These are phyloP conservation scores for Venturia asperata DNA, from an alignment of 2,329 filamentous ascomycete genomes.

Conservation along the genomic window DNA sequence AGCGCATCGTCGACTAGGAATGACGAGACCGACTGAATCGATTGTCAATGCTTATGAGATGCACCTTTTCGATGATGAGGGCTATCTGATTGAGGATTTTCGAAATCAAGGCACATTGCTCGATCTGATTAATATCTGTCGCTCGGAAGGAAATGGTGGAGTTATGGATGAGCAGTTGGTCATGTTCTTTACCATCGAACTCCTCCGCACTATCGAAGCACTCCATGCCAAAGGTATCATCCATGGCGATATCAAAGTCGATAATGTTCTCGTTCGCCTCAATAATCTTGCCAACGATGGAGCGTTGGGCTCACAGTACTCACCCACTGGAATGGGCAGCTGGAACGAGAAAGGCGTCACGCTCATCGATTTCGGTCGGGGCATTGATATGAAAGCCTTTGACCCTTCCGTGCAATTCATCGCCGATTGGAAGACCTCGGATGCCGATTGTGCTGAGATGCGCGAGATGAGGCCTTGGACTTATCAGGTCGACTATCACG, in stretches of 20 bases:
- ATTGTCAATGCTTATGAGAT: slow-evolving; percentile 81
- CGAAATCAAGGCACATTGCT: slow-evolving; percentile 85
- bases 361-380: slow-evolving; percentile 91
- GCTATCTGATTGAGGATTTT: slow-evolving; percentile 81
- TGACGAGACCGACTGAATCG: slow-evolving; percentile 64
- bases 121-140: slow-evolving; percentile 86
- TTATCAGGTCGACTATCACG: slow-evolving; percentile 95
- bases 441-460: slow-evolving; percentile 91
- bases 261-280: slow-evolving; percentile 88
- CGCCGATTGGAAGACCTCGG: slow-evolving; percentile 86
- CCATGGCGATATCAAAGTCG: slow-evolving; percentile 90
- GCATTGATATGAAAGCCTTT: slow-evolving; percentile 89
- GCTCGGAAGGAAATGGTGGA: slow-evolving; percentile 54
- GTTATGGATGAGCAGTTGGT: slow-evolving; percentile 85
- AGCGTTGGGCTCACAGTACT: slow-evolving; percentile 58
- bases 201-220: slow-evolving; percentile 82
- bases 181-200: slow-evolving; percentile 93
- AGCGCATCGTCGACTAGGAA: slow-evolving; percentile 66
- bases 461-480: slow-evolving; percentile 92
- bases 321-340: slow-evolving; percentile 63
- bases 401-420: slow-evolving; percentile 72
- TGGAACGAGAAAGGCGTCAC: slow-evolving; percentile 76
- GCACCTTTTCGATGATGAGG: slow-evolving; percentile 85
- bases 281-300: slow-evolving; percentile 44
- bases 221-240: slow-evolving; percentile 73